Base-by-base conservation (phyloP, 768 basidiomycete species). In the Coprinellus aureogranulatus region DNA sequence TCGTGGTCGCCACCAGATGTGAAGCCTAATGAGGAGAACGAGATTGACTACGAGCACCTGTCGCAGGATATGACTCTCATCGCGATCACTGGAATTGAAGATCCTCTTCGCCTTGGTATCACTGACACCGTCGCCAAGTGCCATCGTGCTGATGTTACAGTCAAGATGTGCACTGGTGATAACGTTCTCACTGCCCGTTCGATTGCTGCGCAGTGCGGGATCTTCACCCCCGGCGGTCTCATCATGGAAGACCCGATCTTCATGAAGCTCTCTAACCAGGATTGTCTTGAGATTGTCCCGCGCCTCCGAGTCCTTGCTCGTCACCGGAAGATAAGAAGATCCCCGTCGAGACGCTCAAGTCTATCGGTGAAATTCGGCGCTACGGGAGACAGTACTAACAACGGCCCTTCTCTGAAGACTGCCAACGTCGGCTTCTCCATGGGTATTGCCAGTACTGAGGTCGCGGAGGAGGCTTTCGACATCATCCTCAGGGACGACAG, bases 141-240 rank as follows among this genome's bases (percentile, higher is more conserved):
- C 67, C 86, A 86, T 65, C 81, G 78, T 53, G 96, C 97, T 42
- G 95, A 95, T 60, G 94, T 99, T 14, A 79, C 81, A 22, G 87
- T 98, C 75, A 98, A 97, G 77, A 99, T 98, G 95, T 96, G 93
- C 70, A 98, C 97, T 0, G 97, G 96, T 62, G 95, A 98, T 72
- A 98, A 97, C 62, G 2, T 94, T 99, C 66, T 98, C 53, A 95
- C 92, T 0, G 92, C 92, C 49, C 86, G 94, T n/a, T 97, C 95
- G 5, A 99, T 99, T 65, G 96, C 97, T 22, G 81, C 82, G 1
- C 96, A 99, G 66, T 98, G 96, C 65, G 94, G 95, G 37, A 98
- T 98, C 69, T 98, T 90, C 75, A 90, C 89, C 18, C 73, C 89
- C 2, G 95, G 95, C 25, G 97, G 97, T 28, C 84, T 98, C 62